Evolutionary conservation across 352 stramenopile species (phyloP), one percentile per base, ranked within the genome.

Genomic region (Phytopythium aichiense): DNA sequence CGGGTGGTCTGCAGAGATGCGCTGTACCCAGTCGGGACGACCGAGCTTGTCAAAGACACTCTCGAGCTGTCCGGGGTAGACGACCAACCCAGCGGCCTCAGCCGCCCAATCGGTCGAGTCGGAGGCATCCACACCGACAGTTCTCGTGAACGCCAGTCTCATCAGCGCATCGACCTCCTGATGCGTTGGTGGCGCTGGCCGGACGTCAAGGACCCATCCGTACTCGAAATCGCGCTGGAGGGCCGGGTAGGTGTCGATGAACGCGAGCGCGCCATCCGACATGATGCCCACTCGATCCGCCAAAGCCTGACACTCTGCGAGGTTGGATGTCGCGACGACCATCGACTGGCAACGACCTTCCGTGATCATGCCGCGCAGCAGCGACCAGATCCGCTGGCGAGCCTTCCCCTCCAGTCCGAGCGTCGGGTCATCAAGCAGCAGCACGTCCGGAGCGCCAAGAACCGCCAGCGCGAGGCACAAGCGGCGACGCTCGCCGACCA

Each of bases 191-290:
- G 56, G 37, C 11, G 61, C 61, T 1, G 54, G 25, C 0, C 54
- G 42, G n/a, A 51, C 61, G 37, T 71, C 60, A 23, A 71, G 54
- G 38, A 71, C 56, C 64, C 64, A 71, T 18, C 64, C 64, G 35
- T 64, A 71, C 35, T 71, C 64, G 23, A 66, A 66, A 37, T 63
- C 52, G 3, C 55, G 31, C 31, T 56, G 40, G 0, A 71, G 55
- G 23, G 55, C 12, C 12, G 52, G 33, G 43, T 64, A 71, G 11
- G 43, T 49, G 30, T 53, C 64, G 30, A 71, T 28, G 49, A 56
- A 71, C 23, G 40, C 31, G 35, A 71, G 60, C 4, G 60, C 16
- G 31, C 64, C 64, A n/a, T 71, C 64, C 13, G 59, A n/a, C 16
- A 71, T 38, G 20, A 69, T 58, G 7, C 58, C 64, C 23, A 69